Base-by-base conservation (phyloP, 2,329 filamentous ascomycete genomes). In the Cryphonectria nitschkei region DNA sequence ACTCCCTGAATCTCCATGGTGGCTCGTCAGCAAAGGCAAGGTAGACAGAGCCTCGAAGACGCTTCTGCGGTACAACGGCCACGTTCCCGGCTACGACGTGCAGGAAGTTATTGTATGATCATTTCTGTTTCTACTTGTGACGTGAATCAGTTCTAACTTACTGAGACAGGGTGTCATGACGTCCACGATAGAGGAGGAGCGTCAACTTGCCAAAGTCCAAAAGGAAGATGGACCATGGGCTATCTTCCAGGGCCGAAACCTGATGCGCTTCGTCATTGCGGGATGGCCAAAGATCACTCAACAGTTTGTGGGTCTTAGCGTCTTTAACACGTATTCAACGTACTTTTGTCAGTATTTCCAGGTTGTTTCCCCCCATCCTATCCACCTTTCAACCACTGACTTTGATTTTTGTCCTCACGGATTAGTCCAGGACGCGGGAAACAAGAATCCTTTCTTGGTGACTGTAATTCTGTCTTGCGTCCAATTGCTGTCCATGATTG, bases 401-500 rank as follows among this genome's bases (percentile, higher is more conserved):
- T 39, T 2, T 22, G 7, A 5, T 16, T 63, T 14, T 43, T 29
- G 6, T 26, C 5, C 3, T 13, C 7, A 8, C 32, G 26, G 43
- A 39, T 4, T 11, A 63, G 61, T 77, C 70, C 70, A 75, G 63
- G 73, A 76, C 60, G 70, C 67, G 39, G 76, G 76, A 7, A 75
- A 76, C 34, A 68, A 43, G 16, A 70, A 77, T 60, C 70, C 75
- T 0, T 77, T 77, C 26, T 67, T 72, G 14, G 75, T 77, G 8
- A 75, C 73, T 13, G 61, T 63, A 3, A 63, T 63, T 2, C 26
- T 82, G 1, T 80, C 80, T 1, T 81, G 79, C 60, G 80, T 83
- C 0, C 82, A 83, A 68, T 75, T 85, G 3, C 73, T 84, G 6
- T 82, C 82, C 0, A 81, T 84, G 76, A 73, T 83, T 29, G n/a